A percentile compares a stretch with the other conserved stretches of the same genome.
These are phyloP conservation scores for Trametes coccinea DNA, from an alignment of 768 basidiomycete species.

Conservation along the genomic window DNA sequence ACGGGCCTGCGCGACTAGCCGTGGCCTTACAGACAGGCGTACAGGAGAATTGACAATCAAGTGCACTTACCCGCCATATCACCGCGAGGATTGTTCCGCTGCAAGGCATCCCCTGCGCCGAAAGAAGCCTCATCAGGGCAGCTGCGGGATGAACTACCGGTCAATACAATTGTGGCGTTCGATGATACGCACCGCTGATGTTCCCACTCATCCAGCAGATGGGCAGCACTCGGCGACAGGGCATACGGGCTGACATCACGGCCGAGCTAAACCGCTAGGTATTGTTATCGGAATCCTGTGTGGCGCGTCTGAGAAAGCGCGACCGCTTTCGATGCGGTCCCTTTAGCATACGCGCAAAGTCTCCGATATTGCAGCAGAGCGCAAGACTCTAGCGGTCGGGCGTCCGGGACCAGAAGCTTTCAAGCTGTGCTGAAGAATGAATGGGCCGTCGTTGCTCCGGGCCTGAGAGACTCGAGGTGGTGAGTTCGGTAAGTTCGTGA, in stretches of 20 bases:
- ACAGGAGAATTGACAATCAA: not conserved
- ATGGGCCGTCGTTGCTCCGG: constrained; percentile 14
- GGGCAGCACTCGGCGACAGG: not conserved
- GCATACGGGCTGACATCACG: constrained; percentile 6
- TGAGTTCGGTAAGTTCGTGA: constrained; percentile 13
- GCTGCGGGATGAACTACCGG: constrained; percentile 9
- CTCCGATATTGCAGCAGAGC: constrained; percentile 11
- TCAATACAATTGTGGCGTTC: constrained; percentile 10
- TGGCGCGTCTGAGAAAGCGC: not conserved
- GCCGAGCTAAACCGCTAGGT: not conserved
- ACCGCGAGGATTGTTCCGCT: constrained; percentile 1
- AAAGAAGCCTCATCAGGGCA: constrained; percentile 6
- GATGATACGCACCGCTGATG: constrained; percentile 1
- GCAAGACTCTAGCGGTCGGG: constrained; percentile 5
- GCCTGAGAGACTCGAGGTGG: constrained; percentile 4
- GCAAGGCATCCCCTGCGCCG: constrained; percentile 8
- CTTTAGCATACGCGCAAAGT: constrained; percentile 5
- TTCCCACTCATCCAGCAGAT: not conserved
- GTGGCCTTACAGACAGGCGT: not conserved
- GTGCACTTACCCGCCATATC: not conserved
- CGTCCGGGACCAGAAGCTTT: constrained; percentile 17
- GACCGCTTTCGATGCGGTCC: not conserved
- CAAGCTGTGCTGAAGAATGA: constrained; percentile 19
- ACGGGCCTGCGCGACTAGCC: not conserved
- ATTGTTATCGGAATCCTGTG: not conserved